Evolutionary conservation across 768 basidiomycete genomes (phyloP), one percentile per base, ranked within the genome.

Genomic region (Coprinopsis strossmayeri): DNA sequence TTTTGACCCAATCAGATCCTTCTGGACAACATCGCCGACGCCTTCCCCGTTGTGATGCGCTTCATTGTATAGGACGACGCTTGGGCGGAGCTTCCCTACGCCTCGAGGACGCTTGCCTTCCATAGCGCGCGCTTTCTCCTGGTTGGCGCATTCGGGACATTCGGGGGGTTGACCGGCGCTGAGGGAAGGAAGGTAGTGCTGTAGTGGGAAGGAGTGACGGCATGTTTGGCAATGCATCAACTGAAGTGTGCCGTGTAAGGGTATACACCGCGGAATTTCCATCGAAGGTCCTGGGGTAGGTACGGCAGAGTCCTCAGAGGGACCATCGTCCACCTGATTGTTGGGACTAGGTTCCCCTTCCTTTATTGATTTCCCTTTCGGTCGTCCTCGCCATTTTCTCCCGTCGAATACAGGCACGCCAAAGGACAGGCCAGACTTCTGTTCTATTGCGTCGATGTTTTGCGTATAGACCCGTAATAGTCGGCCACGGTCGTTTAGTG

Each of bases 21-120:
- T 78, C 57, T 81, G 69, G n/a, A 93, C 89, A 18, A 84, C 76
- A 46, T 87, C 81, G 1, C 93, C 93, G 1, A 95, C 90, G 18
- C 81, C 79, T 57, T 93, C 89, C 2, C 90, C 92, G 53, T 91
- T 82, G 63, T 79, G 83, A 66, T 95, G 92, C 40, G 73, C 71
- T 63, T 95, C 93, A 54, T 92, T 92, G 61, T 96, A 96, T 20
- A 96, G 66, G 0, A 96, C 90, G 2, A 96, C 91, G 46, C 86
- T 87, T 0, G 92, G 88, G 28, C 91, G 78, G 38, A 96, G 70
- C 54, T 76, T 77, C 0, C 93, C 93, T 23, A 92, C 74, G 2
- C 87, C 84, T 39, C 91, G 70, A 3, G 82, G 76, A 13, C 93
- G 82, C 62, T 92, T 90, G 12, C 87, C 87, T 7, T 84, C 65